A percentile compares a stretch with the other conserved stretches of the same genome.
phyloP scores from a whole-genome alignment of 352 stramenopile genomes.

The Pythium pyrilobum region DNA sequence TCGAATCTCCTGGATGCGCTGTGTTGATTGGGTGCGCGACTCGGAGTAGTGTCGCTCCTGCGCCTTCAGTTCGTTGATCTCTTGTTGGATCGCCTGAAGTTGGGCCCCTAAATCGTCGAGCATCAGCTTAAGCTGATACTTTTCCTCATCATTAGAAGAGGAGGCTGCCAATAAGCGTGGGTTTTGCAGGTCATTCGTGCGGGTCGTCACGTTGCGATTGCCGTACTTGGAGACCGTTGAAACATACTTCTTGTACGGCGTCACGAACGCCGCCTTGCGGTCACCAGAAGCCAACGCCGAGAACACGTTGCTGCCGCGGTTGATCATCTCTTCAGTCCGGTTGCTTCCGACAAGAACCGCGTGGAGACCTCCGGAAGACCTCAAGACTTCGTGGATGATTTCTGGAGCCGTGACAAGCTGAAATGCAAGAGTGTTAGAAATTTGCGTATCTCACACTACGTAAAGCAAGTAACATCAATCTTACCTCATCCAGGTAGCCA shows the following conservation, averaged over 20 bases:
- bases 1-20: constrained; percentile 65
- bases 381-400: constrained; percentile 77
- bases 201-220: constrained; percentile 77
- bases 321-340: constrained; percentile 74
- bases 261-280: constrained; percentile 72
- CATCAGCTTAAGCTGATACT: constrained; percentile 46
- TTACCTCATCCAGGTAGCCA: constrained; percentile 76
- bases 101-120: constrained; percentile 37
- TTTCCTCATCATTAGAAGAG: constrained; percentile 77
- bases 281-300: constrained; percentile 39
- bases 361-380: constrained; percentile 63
- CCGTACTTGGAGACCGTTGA: constrained; percentile 86
- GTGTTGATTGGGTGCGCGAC: constrained; percentile 48
- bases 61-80: constrained; percentile 59
- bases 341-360: constrained; percentile 72
- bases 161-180: constrained; percentile 59
- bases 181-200: constrained; percentile 74
- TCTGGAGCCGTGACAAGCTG: constrained; percentile 77
- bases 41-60: constrained; percentile 62
- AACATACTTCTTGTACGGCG: constrained; percentile 84
- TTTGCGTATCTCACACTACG: background rate
- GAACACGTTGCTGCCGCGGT: constrained; percentile 64
- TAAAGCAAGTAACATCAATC: background rate
- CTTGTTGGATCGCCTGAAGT: constrained; percentile 41
- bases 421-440: background rate